Base-by-base conservation (phyloP, 2,329 filamentous ascomycete species). In the Penicillium paneum region DNA sequence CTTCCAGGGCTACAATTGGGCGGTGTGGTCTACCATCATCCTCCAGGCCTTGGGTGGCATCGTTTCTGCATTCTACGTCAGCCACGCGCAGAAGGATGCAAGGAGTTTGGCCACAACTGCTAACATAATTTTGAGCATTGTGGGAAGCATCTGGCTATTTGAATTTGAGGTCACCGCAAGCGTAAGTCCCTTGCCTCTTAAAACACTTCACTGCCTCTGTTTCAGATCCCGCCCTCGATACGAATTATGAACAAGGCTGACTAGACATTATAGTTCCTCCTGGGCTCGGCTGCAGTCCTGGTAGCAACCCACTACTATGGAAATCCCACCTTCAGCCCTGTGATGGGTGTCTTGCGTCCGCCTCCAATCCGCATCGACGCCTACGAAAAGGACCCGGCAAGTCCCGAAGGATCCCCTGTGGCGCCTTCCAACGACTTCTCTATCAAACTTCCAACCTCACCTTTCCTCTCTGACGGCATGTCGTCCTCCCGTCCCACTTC, bases 21-120 rank as follows among this genome's bases (percentile, higher is more conserved):
- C 93, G 19, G 93, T 97, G 3, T 97, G 92, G 91, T 80, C 85
- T 5, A 89, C 91, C 5, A 89, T 97, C 63, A 69, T 85, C 6
- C 82, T 94, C 55, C 94, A 99, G 71, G 89, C 92, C 0, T 75
- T 87, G 34, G 92, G 92, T 31, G 94, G 93, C 24, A 82, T 97
- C 28, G 77, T 96, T n/a, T 87, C 90, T 10, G 89, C 88, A 1
- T 80, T 94, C 56, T 90, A 88, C 69, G 88, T 94, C 71, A 89
- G 88, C 59, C 90, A 91, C 68, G 86, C 89, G 5, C 89, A 94
- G 76, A 95, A 94, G 67, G 95, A 96, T 69, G 87, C 90, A 55
- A 96, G 95, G 79, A 96, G 94, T 70, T 92, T 96, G 74, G 91
- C 93, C 5, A 93, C 91, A 5, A 94, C 90, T 66, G 90, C 96